phyloP scores from a whole-genome alignment of 75 land plant species.

The Picea sitchensis region DNA sequence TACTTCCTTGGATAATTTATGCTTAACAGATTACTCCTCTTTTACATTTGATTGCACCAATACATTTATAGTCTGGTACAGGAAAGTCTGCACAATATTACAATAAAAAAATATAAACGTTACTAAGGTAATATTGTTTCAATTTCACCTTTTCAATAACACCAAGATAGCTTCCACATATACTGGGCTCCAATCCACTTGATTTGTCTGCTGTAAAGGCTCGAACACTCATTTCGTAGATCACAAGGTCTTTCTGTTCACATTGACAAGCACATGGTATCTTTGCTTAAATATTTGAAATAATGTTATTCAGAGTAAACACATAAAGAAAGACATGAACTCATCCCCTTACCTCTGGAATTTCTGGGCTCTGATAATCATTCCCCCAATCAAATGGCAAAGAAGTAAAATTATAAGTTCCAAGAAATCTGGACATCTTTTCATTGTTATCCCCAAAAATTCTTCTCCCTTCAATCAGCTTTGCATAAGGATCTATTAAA shows the following conservation, averaged over 20 bases:
- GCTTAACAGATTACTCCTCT: not conserved
- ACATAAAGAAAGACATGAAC: not conserved
- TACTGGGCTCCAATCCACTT: slow-evolving; percentile 56
- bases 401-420: slow-evolving; percentile 76
- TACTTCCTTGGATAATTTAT: not conserved
- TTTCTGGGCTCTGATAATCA: slow-evolving; percentile 54
- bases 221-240: slow-evolving; percentile 99
- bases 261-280: not conserved
- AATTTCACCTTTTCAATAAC: slow-evolving; percentile 74
- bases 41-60: not conserved
- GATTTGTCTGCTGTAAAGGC: slow-evolving; percentile 92
- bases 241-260: slow-evolving; percentile 83
- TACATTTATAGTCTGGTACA: not conserved
- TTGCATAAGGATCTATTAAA: slow-evolving; percentile 94
- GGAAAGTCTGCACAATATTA: not conserved
- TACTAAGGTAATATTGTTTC: not conserved
- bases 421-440: slow-evolving; percentile 56
- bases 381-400: slow-evolving; percentile 85
- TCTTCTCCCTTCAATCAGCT: slow-evolving; percentile 82
- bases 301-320: not conserved
- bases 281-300: slow-evolving; percentile 6
- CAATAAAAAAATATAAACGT: too few species aligned
- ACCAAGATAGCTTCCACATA: slow-evolving; percentile 90
- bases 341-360: slow-evolving; percentile 67
- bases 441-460: slow-evolving; percentile 69